Evolutionary conservation across 768 basidiomycete genomes (phyloP).

Genomic region (Hirschioporus abietinus): DNA sequence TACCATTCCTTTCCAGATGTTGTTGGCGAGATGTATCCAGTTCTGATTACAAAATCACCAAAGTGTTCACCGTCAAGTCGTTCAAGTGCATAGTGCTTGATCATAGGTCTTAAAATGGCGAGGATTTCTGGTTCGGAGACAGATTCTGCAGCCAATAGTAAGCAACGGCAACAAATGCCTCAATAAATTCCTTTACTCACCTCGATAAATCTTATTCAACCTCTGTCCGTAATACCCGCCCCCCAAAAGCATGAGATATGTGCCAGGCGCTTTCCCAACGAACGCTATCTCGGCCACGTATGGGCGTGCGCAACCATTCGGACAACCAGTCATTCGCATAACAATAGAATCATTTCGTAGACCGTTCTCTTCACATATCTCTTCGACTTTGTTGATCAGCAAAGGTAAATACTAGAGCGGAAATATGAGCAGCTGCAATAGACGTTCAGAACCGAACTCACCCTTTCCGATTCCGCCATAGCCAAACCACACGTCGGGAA

Average conservation of each 20-base stretch:
- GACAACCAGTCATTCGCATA: constrained; percentile 99
- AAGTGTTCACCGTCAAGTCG: constrained; percentile 85
- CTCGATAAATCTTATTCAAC: constrained; percentile 93
- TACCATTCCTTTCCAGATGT: constrained; percentile 85
- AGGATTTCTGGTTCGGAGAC: constrained; percentile 91
- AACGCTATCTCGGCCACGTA: constrained; percentile 96
- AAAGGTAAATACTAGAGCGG: constrained; percentile 87
- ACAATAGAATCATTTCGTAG: constrained; percentile 91
- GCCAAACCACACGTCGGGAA: constrained; percentile 85
- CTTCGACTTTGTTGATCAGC: constrained; percentile 91
- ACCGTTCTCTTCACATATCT: constrained; percentile 90
- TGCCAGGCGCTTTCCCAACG: constrained; percentile 91
- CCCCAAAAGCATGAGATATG: constrained; percentile 92
- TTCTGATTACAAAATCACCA: constrained; percentile 92
- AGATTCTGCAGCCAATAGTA: constrained; percentile 46
- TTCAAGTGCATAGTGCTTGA: constrained; percentile 89
- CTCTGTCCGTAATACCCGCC: constrained; percentile 94
- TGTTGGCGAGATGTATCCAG: constrained; percentile 84
- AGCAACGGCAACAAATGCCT: background rate
- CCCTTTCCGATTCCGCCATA: background rate
- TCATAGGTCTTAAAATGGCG: constrained; percentile 86
- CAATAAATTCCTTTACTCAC: constrained; percentile 30
- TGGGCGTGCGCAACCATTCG: constrained; percentile 89
- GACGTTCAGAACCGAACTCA: constrained; percentile 27
- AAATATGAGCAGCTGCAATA: constrained; percentile 66